phyloP scores from a whole-genome alignment of 306 rosid genomes.

The Gastrolobium villosum region DNA sequence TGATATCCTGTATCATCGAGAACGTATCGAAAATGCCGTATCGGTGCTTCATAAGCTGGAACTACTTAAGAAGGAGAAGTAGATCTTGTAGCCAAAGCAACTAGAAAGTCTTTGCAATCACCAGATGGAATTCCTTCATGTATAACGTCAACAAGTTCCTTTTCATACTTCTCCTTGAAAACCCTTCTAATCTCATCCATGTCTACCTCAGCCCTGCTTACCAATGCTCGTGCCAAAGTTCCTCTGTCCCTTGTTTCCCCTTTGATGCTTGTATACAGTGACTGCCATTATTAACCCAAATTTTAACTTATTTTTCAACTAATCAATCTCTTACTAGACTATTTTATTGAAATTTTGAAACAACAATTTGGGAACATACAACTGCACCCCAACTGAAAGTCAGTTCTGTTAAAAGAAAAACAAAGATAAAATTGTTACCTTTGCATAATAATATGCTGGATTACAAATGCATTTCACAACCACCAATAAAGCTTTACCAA shows the following conservation, averaged over 20 bases:
- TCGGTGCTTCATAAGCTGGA: too few relatives aligned
- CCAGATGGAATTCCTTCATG: slow-evolving; percentile 49
- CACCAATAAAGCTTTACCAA: slow-evolving; percentile 58
- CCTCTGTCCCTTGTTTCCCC: slow-evolving; percentile 51
- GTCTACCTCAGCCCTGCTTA: slow-evolving; percentile 73
- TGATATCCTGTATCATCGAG: too few relatives aligned
- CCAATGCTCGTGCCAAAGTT: slow-evolving; percentile 53
- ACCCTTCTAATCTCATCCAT: slow-evolving; percentile 64
- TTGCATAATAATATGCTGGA: slow-evolving; percentile 64
- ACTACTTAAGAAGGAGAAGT: too few relatives aligned
- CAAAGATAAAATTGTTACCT: slow-evolving; percentile 49
- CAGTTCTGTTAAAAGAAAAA: too few relatives aligned
- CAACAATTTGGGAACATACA: neutral
- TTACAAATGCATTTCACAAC: slow-evolving; percentile 64
- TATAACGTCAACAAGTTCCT: slow-evolving; percentile 59
- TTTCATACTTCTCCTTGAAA: slow-evolving; percentile 62
- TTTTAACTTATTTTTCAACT: neutral
- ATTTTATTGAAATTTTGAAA: neutral
- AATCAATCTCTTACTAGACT: neutral
- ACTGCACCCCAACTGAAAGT: neutral
- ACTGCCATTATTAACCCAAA: slow-evolving; percentile 51
- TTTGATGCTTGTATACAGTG: slow-evolving; percentile 55
- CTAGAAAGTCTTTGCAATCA: slow-evolving; percentile 57
- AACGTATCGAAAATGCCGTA: too few relatives aligned
- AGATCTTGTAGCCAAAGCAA: slow-evolving; percentile 51